These are phyloP conservation scores for Basipetospora sp. DNA, from an alignment of 2,329 filamentous ascomycete species.

Conservation along the genomic window DNA sequence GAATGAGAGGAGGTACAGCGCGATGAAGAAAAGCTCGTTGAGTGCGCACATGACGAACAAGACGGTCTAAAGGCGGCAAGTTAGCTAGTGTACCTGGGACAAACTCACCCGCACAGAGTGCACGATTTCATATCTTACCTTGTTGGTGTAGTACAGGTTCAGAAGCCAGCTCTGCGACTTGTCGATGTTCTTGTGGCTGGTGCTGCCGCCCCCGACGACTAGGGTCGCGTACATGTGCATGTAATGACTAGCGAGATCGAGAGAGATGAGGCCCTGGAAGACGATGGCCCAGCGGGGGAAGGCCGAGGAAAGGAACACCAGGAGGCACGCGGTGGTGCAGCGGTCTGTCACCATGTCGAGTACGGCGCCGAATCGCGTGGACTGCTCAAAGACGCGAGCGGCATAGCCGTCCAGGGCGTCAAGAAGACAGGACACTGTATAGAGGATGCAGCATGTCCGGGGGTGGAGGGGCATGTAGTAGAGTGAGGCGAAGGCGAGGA, in stretches of 20 bases:
- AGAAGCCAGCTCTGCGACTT: constrained; percentile 75
- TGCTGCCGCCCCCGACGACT: constrained; percentile 66
- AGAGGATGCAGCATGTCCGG: constrained; percentile 81
- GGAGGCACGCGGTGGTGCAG: constrained; percentile 85
- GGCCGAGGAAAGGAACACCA: constrained; percentile 87
- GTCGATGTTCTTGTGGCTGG: constrained; percentile 86
- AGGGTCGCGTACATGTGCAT: constrained; percentile 98
- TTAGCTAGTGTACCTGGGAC: no score
- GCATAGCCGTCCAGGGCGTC: constrained; percentile 90
- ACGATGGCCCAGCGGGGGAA: constrained; percentile 88
- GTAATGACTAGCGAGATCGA: constrained; percentile 93
- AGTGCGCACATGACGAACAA: constrained; percentile 79
- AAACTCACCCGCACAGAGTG: no score
- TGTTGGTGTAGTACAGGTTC: constrained; percentile 94
- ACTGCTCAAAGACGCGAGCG: constrained; percentile 68
- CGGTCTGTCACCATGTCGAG: constrained; percentile 98
- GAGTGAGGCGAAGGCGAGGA: constrained; percentile 75
- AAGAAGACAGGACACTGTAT: constrained; percentile 85
- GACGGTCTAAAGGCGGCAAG: constrained; percentile 49
- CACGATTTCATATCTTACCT: constrained; percentile 59
- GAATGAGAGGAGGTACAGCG: constrained; percentile 93
- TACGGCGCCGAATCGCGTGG: constrained; percentile 87
- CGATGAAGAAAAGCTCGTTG: constrained; percentile 97
- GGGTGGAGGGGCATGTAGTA: constrained; percentile 99
- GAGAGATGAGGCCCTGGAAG: constrained; percentile 82